A percentile compares a stretch with the other conserved stretches of the same genome.
Conservation (phyloP, 2,329 filamentous ascomycete genomes). For the Rhexocercosporidium sp. region DNA sequence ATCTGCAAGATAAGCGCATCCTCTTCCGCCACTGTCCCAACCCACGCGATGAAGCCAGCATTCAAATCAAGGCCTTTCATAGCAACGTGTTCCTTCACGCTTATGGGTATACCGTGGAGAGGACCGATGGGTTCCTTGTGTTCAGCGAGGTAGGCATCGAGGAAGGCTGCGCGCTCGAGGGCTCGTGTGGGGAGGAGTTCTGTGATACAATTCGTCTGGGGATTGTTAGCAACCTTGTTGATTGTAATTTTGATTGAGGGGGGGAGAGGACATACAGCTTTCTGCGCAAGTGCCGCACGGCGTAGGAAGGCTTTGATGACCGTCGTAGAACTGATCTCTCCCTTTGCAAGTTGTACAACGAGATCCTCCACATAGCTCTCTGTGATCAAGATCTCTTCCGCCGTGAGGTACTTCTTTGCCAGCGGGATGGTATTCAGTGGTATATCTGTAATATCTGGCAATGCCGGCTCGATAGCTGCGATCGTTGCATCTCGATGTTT, state of each 20-base stretch:
- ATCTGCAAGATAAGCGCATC: conserved; percentile 55
- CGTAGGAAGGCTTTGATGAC: conserved; percentile 60
- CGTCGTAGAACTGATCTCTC: conserved; percentile 48
- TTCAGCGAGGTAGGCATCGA: conserved; percentile 43
- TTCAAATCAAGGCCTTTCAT: conserved; percentile 55
- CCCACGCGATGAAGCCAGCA: conserved; percentile 55
- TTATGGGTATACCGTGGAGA: conserved; percentile 54
- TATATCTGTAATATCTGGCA: conserved; percentile 46
- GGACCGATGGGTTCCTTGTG: conserved; percentile 44
- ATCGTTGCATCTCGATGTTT: conserved; percentile 53
- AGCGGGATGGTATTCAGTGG: conserved; percentile 52
- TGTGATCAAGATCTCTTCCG: conserved; percentile 56
- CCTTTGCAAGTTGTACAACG: conserved; percentile 50
- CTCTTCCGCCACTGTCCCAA: conserved; percentile 49
- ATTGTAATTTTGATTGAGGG: not conserved
- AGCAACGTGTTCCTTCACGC: conserved; percentile 57
- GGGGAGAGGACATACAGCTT: conserved; percentile 43
- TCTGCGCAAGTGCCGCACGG: conserved; percentile 58
- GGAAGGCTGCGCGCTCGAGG: conserved; percentile 40
- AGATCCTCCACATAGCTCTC: conserved; percentile 52
- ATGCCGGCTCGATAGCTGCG: conserved; percentile 46
- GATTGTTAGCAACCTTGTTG: not conserved
- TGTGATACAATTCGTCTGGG: conserved; percentile 52
- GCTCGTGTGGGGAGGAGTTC: conserved; percentile 47
- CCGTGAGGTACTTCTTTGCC: conserved; percentile 51